Evolutionary conservation across 768 basidiomycete species (phyloP), one percentile per base, ranked within the genome.

Genomic region (Lactarius deliciosus): DNA sequence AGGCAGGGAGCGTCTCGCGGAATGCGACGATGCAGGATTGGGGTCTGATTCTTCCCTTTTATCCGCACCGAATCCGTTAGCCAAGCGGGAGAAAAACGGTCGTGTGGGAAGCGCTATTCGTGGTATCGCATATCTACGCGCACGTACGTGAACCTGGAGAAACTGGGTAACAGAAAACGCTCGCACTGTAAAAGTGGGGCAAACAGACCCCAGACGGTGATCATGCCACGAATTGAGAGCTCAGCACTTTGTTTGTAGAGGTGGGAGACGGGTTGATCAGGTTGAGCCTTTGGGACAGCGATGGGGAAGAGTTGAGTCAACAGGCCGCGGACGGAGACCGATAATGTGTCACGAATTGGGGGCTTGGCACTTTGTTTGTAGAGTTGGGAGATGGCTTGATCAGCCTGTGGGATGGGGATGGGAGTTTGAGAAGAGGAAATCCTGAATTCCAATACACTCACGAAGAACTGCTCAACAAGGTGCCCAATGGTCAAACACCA

Each of bases 401-500:
- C 16, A 2, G 15, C 25, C 66, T 68, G 64, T 50, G 8, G 30
- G 25, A 38, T 18, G 28, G 40, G 36, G 3, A 38, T 13, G 11
- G 32, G 18, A 28, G 40, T 5, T 41, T 63, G 50, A 22, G 22
- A 47, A 18, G 16, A 4, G 0, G 25, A 11, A n/a, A 38, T 20
- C 1, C 11, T 41, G 40, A 13, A 34, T n/a, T 22, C 34, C 3
- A 36, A 34, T 10, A 43, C 36, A 60, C 66, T 60, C 28, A 68
- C 66, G 34, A 68, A 4, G 53, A 55, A 38, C 9, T 56, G 25
- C 53, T 22, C 36, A 2, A 9, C 15, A 56, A 68, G 41, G n/a
- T 34, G 16, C 22, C 55, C 15, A 30, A 60, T 7, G 41, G 58
- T 56, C 22, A 56, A 9, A 25, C 28, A 22, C 66, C 66, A 67